A percentile compares a stretch with the other conserved stretches of the same genome.
These are phyloP conservation scores for Aureobasidium sp. DNA, from an alignment of 2,329 filamentous ascomycete genomes.

Conservation along the genomic window DNA sequence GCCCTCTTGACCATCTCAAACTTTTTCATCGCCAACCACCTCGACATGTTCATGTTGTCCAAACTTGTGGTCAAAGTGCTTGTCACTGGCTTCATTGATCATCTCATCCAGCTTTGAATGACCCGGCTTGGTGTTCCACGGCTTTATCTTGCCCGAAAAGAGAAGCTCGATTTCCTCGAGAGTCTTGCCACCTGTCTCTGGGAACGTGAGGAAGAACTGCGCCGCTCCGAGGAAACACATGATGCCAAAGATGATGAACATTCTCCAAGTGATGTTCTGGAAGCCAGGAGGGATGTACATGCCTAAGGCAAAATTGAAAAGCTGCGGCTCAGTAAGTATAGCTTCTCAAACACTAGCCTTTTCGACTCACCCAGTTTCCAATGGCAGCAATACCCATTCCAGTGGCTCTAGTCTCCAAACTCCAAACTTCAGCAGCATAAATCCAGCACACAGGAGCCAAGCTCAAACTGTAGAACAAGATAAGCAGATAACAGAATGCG, in stretches of 20 bases:
- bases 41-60: background rate
- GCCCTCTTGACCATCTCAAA: constrained; percentile 12
- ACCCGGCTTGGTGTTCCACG: constrained; percentile 30
- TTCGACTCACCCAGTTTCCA: background rate
- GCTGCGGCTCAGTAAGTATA: background rate
- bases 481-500: constrained; percentile 55
- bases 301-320: constrained; percentile 52
- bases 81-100: constrained; percentile 16
- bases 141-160: constrained; percentile 26
- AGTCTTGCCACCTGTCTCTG: constrained; percentile 30
- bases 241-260: constrained; percentile 42
- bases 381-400: background rate
- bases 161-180: constrained; percentile 33
- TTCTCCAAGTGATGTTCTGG: constrained; percentile 29
- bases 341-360: constrained; percentile 36
- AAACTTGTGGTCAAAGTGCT: constrained; percentile 13
- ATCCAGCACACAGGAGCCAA: constrained; percentile 13
- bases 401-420: background rate
- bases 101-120: constrained; percentile 24
- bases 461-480: constrained; percentile 55
- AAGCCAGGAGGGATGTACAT: constrained; percentile 51
- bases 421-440: background rate
- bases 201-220: constrained; percentile 38
- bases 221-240: constrained; percentile 38
- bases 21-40: background rate